Evolutionary conservation across 2,329 filamentous ascomycete genomes (phyloP), one percentile per base, ranked within the genome.

Genomic region (Pyrenochaeta sp.): DNA sequence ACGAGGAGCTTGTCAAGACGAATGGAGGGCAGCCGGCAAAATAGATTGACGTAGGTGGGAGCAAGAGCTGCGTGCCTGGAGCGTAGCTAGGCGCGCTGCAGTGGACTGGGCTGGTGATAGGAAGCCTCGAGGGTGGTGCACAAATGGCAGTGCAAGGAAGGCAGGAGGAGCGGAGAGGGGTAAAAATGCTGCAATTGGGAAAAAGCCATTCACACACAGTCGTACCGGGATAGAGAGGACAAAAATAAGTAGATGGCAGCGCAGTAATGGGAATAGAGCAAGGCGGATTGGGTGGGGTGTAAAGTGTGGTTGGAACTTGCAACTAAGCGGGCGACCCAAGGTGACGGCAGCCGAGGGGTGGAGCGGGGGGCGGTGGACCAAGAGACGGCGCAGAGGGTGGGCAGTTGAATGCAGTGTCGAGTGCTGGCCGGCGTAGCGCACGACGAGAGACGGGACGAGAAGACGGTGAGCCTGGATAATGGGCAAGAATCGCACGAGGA

Each of bases 131-230:
- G 65, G 21, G 59, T 61, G 42, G 36, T 49, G 56, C 56, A 62
- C 43, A 54, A 50, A 53, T 62, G 58, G 51, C 55, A 49, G 40
- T 61, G 57, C 31, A 60, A 56, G 41, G 60, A 42, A 49, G 64
- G 61, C 21, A 67, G 56, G 53, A 63, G 30, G 58, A 61, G 61
- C 48, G 56, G 57, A 30, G 60, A 41, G 46, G 50, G 57, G 52
- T 44, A 60, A 39, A 49, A 51, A 49, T 54, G 58, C 43, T 56
- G 60, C 52, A 58, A 58, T 52, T 59, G 58, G 59, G 62, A 60
- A 60, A 66, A 60, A 69, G 72, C 71, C 71, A 75, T 75, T 58
- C 67, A 72, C 64, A 70, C 61, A 58, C 27, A 43, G 46, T 49
- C 29, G 23, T 47, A 37, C 29, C 14, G 35, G 49, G 18, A 43